These are phyloP conservation scores for Rhizomucor miehei DNA, from an alignment of 371 early-diverging fungal species.

Conservation along the genomic window DNA sequence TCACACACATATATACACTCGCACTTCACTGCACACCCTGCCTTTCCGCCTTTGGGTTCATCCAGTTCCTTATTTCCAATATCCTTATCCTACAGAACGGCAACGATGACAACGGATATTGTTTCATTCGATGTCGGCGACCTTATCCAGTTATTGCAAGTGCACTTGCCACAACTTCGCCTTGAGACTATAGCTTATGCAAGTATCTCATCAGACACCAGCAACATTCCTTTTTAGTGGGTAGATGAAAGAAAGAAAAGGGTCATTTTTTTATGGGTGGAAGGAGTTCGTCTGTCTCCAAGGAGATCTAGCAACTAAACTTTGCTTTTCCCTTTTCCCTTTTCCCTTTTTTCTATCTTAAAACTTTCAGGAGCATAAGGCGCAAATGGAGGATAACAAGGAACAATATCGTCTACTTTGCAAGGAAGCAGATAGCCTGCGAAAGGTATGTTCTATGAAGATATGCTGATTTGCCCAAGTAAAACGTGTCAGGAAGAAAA, in stretches of 20 bases:
- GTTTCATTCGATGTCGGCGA: constrained; percentile 10
- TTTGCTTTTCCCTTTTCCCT: neutral
- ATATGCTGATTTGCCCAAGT: neutral
- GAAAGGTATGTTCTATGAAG: constrained; percentile 14
- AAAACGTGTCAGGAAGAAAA: neutral
- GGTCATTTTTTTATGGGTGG: too few species aligned
- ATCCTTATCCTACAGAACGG: neutral
- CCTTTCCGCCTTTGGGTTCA: neutral
- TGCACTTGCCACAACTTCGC: constrained; percentile 17
- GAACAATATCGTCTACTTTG: constrained; percentile 19
- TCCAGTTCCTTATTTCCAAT: neutral
- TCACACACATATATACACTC: neutral
- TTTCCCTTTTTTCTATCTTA: constrained; percentile 1
- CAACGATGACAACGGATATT: neutral
- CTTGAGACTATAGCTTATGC: constrained; percentile 18
- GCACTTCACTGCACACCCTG: neutral
- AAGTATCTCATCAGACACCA: constrained; percentile 20
- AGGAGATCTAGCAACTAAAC: neutral
- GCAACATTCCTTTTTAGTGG: too few species aligned
- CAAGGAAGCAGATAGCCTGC: constrained; percentile 17
- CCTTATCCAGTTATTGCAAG: constrained; percentile 15
- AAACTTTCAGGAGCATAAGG: constrained; percentile 14
- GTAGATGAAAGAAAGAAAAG: too few species aligned
- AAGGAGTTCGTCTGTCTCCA: too few species aligned
- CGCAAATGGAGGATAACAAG: constrained; percentile 20